Evolutionary conservation across 2,329 filamentous ascomycete genomes (phyloP).

Genomic region (Pseudogymnoascus sp.): DNA sequence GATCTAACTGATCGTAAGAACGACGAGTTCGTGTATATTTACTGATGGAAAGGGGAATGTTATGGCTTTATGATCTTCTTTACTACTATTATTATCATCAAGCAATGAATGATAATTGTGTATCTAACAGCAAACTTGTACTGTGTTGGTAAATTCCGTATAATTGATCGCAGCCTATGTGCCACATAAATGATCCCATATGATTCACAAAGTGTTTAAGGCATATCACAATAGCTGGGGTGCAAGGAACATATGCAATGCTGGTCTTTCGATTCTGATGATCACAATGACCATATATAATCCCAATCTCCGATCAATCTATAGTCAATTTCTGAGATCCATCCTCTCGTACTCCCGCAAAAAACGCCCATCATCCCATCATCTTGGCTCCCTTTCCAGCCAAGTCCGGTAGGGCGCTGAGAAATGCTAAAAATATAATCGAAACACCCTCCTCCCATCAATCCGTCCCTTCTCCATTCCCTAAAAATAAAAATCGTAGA

Average conservation of each 20-base stretch:
- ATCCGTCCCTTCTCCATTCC: not conserved
- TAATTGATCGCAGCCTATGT: not conserved
- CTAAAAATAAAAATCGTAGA: not conserved
- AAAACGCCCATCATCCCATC: slow-evolving; percentile 6
- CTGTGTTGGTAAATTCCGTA: not conserved
- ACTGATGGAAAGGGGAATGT: slow-evolving; percentile 28
- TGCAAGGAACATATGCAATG: not conserved
- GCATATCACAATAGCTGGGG: not conserved
- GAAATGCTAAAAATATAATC: not conserved
- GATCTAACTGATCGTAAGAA: slow-evolving; percentile 61
- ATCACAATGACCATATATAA: not conserved
- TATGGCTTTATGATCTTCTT: not conserved
- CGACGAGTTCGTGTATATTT: slow-evolving; percentile 60
- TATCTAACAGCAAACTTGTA: not conserved
- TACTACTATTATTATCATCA: not conserved
- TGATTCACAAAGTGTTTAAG: not conserved
- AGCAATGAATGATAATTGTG: not conserved
- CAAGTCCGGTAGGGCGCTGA: not conserved
- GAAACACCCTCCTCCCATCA: not conserved
- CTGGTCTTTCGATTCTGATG: not conserved
- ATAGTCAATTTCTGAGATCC: slow-evolving; percentile 7
- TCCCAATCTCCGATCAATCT: not conserved
- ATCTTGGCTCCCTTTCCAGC: not conserved
- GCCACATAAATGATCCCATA: not conserved
- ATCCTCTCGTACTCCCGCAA: not conserved